Evolutionary conservation across 2,329 filamentous ascomycete species (phyloP).

Genomic region (Clonostachys byssicola): DNA sequence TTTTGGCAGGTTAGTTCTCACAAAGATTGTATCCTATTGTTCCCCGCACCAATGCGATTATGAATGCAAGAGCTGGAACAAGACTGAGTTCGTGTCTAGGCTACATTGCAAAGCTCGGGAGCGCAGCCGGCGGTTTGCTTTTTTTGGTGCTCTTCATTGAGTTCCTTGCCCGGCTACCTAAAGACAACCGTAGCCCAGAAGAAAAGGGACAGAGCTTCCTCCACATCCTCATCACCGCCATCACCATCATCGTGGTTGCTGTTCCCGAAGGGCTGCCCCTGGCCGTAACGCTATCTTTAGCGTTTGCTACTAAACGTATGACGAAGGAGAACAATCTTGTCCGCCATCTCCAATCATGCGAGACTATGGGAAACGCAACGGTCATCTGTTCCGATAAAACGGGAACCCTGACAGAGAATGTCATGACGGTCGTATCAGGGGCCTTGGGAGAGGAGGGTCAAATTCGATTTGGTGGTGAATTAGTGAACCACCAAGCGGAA

Average conservation of each 20-base stretch:
- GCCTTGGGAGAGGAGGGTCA: constrained; percentile 4
- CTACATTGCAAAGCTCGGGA: constrained; percentile 34
- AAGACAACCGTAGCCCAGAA: constrained; percentile 40
- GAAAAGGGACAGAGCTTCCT: constrained; percentile 58
- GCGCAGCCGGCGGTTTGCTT: constrained; percentile 65
- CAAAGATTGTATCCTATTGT: no score
- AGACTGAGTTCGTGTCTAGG: no score
- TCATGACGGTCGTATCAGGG: constrained; percentile 16
- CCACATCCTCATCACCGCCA: constrained; percentile 61
- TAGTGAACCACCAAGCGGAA: no score
- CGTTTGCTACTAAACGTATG: constrained; percentile 63
- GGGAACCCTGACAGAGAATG: constrained; percentile 13
- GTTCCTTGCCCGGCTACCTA: constrained; percentile 60
- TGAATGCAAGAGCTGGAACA: no score
- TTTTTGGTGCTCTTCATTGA: constrained; percentile 77
- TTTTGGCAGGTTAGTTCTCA: no score
- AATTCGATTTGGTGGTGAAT: no score
- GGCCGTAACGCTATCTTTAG: constrained; percentile 60
- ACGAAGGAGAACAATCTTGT: constrained; percentile 65
- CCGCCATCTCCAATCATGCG: constrained; percentile 58
- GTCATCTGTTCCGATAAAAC: constrained; percentile 64
- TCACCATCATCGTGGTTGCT: constrained; percentile 64
- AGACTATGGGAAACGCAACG: constrained; percentile 65
- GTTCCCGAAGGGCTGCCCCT: constrained; percentile 64
- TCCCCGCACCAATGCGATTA: no score